phyloP scores from a whole-genome alignment of 768 basidiomycete species.

The Amylocystis lapponica region DNA sequence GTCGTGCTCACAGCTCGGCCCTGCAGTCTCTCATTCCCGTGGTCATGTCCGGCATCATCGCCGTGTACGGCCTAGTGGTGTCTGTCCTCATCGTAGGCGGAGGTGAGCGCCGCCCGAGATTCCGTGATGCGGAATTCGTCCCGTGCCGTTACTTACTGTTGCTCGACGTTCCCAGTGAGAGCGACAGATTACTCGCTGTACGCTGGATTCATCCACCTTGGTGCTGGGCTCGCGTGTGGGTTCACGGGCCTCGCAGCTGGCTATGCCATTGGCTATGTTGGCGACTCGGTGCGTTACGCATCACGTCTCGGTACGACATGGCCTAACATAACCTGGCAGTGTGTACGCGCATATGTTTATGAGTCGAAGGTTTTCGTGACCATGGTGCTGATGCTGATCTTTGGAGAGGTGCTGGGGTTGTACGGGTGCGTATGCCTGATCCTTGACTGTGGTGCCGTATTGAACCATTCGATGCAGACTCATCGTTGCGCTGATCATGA shows the following conservation, averaged over 20 bases:
- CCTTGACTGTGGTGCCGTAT: neutral
- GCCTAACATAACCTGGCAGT: conserved; percentile 43
- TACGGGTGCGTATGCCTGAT: conserved; percentile 54
- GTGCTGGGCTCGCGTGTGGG: conserved; percentile 88
- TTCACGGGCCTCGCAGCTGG: conserved; percentile 90
- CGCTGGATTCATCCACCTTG: conserved; percentile 88
- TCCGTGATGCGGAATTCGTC: neutral
- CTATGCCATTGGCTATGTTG: conserved; percentile 91
- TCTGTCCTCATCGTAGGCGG: conserved; percentile 84
- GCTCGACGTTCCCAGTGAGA: conserved; percentile 39
- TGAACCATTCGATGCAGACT: conserved; percentile 35
- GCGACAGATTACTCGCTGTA: conserved; percentile 72
- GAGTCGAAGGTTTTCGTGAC: conserved; percentile 89
- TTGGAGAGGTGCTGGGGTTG: conserved; percentile 85
- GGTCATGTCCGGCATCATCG: conserved; percentile 98
- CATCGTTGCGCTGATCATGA: conserved; percentile 90
- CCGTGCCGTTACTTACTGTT: conserved; percentile 7
- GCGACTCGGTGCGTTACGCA: conserved; percentile 70
- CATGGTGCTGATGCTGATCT: conserved; percentile 96
- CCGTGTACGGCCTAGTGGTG: conserved; percentile 95
- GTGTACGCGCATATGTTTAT: conserved; percentile 86
- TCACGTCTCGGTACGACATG: neutral
- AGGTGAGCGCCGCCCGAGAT: conserved; percentile 33
- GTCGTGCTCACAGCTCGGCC: neutral
- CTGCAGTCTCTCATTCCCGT: conserved; percentile 88